Evolutionary conservation across 352 stramenopile species (phyloP).

Genomic region (Globisporangium carolinianum): DNA sequence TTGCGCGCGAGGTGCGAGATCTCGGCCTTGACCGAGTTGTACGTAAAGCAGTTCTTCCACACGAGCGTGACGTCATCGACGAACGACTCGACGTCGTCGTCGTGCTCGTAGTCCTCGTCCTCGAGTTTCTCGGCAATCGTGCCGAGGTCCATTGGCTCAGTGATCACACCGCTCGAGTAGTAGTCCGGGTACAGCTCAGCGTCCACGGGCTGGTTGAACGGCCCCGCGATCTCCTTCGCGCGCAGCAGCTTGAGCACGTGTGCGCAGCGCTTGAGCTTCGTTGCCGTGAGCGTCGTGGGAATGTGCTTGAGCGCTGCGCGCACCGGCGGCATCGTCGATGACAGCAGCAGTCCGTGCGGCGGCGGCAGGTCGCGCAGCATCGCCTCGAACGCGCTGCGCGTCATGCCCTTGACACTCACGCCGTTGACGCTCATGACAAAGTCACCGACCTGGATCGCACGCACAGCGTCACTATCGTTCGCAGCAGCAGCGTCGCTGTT

Average conservation of each 20-base stretch:
- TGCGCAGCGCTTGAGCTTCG: slow-evolving; percentile 57
- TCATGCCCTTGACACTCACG: slow-evolving; percentile 29
- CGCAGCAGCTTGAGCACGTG: slow-evolving; percentile 73
- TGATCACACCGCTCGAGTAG: slow-evolving; percentile 54
- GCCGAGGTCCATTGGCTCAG: slow-evolving; percentile 74
- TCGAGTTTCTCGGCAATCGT: slow-evolving; percentile 81
- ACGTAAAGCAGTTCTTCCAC: slow-evolving; percentile 84
- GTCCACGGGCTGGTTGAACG: slow-evolving; percentile 84
- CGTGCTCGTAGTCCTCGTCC: slow-evolving; percentile 80
- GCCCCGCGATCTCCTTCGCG: slow-evolving; percentile 64
- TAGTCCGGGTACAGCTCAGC: slow-evolving; percentile 81
- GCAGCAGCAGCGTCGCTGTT: slow-evolving; percentile 5
- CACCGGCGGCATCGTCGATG: slow-evolving; percentile 25
- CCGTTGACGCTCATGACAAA: slow-evolving; percentile 53
- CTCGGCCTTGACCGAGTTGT: slow-evolving; percentile 77
- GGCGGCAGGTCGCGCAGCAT: slow-evolving; percentile 17
- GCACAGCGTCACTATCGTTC: background rate
- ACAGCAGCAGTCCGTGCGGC: slow-evolving; percentile 58
- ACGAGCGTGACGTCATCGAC: slow-evolving; percentile 76
- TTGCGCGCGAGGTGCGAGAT: slow-evolving; percentile 75
- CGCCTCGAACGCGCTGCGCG: slow-evolving; percentile 23
- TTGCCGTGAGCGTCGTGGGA: slow-evolving; percentile 44
- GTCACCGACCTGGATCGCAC: slow-evolving; percentile 20
- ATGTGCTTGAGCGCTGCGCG: slow-evolving; percentile 55
- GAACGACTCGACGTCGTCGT: slow-evolving; percentile 74